Percentiles rank a stretch among this genome's conserved stretches.
Conservation (phyloP, 306 rosid genomes). For the Biancaea sappan region DNA sequence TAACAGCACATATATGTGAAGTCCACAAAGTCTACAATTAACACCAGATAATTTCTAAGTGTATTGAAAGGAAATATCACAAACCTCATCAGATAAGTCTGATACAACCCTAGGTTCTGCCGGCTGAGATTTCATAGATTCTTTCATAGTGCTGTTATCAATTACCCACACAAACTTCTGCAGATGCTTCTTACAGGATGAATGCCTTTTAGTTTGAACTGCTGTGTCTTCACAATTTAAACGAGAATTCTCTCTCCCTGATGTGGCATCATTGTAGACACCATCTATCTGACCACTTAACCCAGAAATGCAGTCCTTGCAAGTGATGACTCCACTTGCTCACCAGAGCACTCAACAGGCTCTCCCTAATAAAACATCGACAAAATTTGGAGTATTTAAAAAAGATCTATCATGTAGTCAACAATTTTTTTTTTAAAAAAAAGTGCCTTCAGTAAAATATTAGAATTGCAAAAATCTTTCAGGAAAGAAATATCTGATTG, state of each 20-base stretch:
- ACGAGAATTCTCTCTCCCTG: neutral
- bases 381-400: neutral
- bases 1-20: neutral
- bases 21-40: constrained; percentile 5
- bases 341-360: constrained; percentile 9
- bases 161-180: constrained; percentile 5
- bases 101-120: constrained; percentile 8
- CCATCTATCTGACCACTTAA: neutral
- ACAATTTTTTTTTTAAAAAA: neutral
- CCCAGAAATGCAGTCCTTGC: constrained; percentile 2
- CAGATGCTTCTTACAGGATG: neutral
- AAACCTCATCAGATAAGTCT: constrained; percentile 21
- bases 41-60: neutral
- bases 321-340: constrained; percentile 25
- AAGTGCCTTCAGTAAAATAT: neutral
- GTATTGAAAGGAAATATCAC: constrained; percentile 21
- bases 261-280: constrained; percentile 19
- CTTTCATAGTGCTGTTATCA: constrained; percentile 2
- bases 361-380: constrained; percentile 22
- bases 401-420: neutral
- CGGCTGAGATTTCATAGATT: constrained; percentile 17
- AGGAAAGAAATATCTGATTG: constrained; percentile 20
- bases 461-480: constrained; percentile 15
- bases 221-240: constrained; percentile 4
- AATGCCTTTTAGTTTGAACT: constrained; percentile 9